These are phyloP conservation scores for Solanum aculeatissimum DNA, from an alignment of 305 asterid genomes.

Conservation along the genomic window DNA sequence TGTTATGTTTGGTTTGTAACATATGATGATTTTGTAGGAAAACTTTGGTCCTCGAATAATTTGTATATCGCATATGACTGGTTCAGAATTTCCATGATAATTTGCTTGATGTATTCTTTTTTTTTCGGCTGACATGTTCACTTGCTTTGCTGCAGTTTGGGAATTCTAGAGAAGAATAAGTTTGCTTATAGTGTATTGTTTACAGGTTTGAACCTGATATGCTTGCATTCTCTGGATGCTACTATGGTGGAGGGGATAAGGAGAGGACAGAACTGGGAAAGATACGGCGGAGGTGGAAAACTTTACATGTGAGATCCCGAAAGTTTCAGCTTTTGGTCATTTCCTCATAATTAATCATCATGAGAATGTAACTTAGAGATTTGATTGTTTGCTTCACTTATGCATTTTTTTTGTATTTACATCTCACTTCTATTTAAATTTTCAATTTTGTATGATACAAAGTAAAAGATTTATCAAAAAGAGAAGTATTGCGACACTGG, in stretches of 20 bases:
- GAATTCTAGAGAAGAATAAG: neutral
- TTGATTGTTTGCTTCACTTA: neutral
- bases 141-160: neutral
- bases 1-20: neutral
- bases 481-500: neutral
- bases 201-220: slow-evolving; percentile 97
- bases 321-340: neutral
- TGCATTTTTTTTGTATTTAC: neutral
- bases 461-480: neutral
- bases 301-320: slow-evolving; percentile 49
- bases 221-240: slow-evolving; percentile 99
- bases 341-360: neutral
- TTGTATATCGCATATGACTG: neutral
- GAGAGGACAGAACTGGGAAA: slow-evolving; percentile 79
- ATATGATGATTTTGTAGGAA: neutral
- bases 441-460: neutral
- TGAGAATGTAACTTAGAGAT: neutral
- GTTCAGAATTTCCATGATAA: neutral
- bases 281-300: slow-evolving; percentile 89
- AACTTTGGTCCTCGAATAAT: neutral
- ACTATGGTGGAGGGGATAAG: slow-evolving; percentile 94
- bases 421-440: neutral
- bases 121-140: neutral
- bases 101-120: neutral
- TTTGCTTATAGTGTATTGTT: neutral